Conservation (phyloP, 768 basidiomycete genomes). For the Punctularia strigosozonata region DNA sequence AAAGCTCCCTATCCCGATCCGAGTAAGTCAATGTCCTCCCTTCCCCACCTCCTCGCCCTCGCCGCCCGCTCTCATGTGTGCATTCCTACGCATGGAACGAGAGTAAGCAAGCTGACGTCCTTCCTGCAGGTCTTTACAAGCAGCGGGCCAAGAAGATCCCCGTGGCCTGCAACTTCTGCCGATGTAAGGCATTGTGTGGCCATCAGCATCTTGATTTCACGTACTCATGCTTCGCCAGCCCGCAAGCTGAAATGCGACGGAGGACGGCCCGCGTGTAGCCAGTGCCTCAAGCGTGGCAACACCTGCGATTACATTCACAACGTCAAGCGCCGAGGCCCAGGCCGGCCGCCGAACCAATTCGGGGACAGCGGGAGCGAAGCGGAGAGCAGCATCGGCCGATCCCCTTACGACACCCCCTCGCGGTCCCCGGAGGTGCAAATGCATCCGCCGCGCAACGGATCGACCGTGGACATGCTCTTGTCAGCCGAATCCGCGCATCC, state of each 20-base stretch:
- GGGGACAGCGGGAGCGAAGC: conserved; percentile 48
- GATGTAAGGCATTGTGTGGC: conserved; percentile 43
- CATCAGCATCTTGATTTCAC: conserved; percentile 9
- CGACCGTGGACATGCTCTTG: conserved; percentile 26
- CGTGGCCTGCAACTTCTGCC: conserved; percentile 85
- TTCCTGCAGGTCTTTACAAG: conserved; percentile 40
- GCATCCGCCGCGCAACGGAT: conserved; percentile 34
- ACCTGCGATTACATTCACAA: conserved; percentile 71
- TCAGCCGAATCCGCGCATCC: too few species aligned
- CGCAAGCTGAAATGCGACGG: conserved; percentile 87
- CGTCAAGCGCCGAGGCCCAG: conserved; percentile 58
- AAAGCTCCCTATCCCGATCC: too few species aligned
- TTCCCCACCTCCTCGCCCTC: too few species aligned
- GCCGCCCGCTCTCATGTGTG: too few species aligned
- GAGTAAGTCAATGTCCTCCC: too few species aligned
- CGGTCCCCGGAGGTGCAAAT: conserved; percentile 43
- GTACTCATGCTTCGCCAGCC: conserved; percentile 29
- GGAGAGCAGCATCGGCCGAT: conserved; percentile 32
- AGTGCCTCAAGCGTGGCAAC: conserved; percentile 70
- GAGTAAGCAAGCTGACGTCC: conserved; percentile 7
- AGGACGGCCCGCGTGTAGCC: conserved; percentile 69
- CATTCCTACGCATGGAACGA: too few species aligned
- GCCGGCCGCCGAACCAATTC: conserved; percentile 46
- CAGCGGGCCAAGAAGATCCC: conserved; percentile 77
- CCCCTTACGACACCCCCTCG: conserved; percentile 30